A percentile compares a stretch with the other conserved stretches of the same genome.
phyloP scores from a whole-genome alignment of 768 basidiomycete genomes.

The Polyporus arcularius region DNA sequence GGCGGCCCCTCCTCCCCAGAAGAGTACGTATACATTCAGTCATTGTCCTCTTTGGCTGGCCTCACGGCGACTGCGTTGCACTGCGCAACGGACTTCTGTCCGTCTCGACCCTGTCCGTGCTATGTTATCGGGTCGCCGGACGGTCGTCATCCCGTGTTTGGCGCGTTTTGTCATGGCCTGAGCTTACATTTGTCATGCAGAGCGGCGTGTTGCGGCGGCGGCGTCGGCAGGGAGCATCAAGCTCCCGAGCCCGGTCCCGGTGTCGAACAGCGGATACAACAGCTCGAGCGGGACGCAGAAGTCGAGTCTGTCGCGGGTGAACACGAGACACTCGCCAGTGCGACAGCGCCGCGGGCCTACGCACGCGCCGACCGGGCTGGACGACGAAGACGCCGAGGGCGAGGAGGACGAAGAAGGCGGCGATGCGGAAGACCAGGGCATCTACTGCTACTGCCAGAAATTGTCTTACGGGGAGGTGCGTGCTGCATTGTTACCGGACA shows the following conservation, averaged over 20 bases:
- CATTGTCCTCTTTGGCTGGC: neutral
- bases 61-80: neutral
- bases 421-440: constrained; percentile 56
- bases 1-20: constrained; percentile 22
- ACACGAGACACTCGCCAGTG: constrained; percentile 25
- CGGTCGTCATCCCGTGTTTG: neutral
- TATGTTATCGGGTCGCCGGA: neutral
- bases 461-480: constrained; percentile 59
- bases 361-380: constrained; percentile 25
- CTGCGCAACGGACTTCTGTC: neutral
- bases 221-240: constrained; percentile 33
- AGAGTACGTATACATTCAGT: constrained; percentile 14
- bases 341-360: constrained; percentile 25
- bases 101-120: neutral
- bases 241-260: constrained; percentile 37
- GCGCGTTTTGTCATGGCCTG: neutral
- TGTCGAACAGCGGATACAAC: constrained; percentile 18
- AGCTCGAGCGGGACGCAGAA: constrained; percentile 23
- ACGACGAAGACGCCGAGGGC: constrained; percentile 38
- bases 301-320: constrained; percentile 31
- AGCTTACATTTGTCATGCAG: constrained; percentile 8
- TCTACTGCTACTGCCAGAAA: constrained; percentile 67
- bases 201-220: constrained; percentile 21
- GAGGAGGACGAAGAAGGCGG: constrained; percentile 44
- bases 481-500: neutral